Conservation (phyloP, 2,329 filamentous ascomycete genomes). For the Neopestalotiopsis sp. region DNA sequence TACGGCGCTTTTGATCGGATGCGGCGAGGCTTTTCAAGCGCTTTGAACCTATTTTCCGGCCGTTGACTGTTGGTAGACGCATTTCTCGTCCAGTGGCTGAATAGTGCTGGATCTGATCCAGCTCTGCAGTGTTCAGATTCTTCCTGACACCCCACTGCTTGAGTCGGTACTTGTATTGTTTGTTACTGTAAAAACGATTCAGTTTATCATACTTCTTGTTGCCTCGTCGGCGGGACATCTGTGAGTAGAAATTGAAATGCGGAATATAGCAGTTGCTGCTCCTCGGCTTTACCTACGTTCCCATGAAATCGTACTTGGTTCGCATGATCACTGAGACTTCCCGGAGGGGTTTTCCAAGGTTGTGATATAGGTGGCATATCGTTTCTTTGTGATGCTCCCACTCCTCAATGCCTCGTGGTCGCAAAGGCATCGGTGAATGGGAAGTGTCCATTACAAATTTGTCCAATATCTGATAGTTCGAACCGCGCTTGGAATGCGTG, state of each 20-base stretch:
- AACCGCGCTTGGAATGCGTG: too few species aligned
- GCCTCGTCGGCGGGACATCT: not conserved
- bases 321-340: slow-evolving; percentile 59
- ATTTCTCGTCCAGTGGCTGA: not conserved
- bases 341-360: slow-evolving; percentile 55
- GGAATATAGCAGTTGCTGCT: too few species aligned
- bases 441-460: not conserved
- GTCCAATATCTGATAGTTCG: not conserved
- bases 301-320: slow-evolving; percentile 51
- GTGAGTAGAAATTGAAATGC: not conserved
- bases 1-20: not conserved
- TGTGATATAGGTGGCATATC: slow-evolving; percentile 52
- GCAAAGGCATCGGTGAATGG: not conserved
- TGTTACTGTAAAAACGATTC: slow-evolving; percentile 44
- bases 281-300: slow-evolving; percentile 46
- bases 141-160: slow-evolving; percentile 62
- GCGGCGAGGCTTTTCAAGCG: not conserved
- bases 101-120: not conserved
- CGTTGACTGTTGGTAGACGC: not conserved
- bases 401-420: not conserved
- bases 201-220: not conserved
- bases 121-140: slow-evolving; percentile 35
- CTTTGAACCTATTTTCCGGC: slow-evolving; percentile 2
- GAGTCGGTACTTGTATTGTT: slow-evolving; percentile 62
- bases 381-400: slow-evolving; percentile 55